Conservation (phyloP, 1,139 yeast genomes). For the Debaryomycetaceae sp. region DNA sequence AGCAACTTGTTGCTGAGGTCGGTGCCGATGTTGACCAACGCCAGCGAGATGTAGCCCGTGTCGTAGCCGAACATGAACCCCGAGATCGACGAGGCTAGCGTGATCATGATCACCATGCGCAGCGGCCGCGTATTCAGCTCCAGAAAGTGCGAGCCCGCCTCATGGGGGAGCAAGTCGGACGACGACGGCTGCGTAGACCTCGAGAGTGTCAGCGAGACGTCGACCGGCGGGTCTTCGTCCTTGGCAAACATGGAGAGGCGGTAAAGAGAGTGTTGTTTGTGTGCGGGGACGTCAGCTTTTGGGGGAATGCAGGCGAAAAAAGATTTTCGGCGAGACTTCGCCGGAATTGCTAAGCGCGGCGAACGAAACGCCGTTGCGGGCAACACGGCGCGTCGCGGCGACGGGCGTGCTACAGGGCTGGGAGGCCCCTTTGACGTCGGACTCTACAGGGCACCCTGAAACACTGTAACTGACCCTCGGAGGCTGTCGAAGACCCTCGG, state of each 20-base stretch:
- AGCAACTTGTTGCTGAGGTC: constrained; percentile 52
- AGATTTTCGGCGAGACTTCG: constrained; percentile 4
- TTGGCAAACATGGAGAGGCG: not conserved
- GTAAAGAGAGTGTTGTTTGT: not conserved
- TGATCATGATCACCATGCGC: constrained; percentile 59
- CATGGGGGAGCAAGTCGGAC: not conserved
- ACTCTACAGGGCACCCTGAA: no score
- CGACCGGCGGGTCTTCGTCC: constrained; percentile 3
- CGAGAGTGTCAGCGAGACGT: constrained; percentile 6
- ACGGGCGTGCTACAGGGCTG: no score
- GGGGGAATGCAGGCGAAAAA: not conserved
- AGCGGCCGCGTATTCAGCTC: constrained; percentile 46
- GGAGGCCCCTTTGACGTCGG: no score
- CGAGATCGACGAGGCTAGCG: constrained; percentile 80
- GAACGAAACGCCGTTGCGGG: no score
- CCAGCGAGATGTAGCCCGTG: constrained; percentile 92
- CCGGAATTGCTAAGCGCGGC: no score
- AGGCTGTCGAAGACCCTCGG: no score
- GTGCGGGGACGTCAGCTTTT: not conserved
- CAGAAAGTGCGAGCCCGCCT: constrained; percentile 6
- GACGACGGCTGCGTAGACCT: constrained; percentile 4
- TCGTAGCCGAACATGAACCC: constrained; percentile 97
- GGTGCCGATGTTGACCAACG: constrained; percentile 76
- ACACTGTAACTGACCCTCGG: no score
- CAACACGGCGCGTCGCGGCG: no score